phyloP scores from a whole-genome alignment of 1,139 yeast genomes.

The Candida tetrigidarum region DNA sequence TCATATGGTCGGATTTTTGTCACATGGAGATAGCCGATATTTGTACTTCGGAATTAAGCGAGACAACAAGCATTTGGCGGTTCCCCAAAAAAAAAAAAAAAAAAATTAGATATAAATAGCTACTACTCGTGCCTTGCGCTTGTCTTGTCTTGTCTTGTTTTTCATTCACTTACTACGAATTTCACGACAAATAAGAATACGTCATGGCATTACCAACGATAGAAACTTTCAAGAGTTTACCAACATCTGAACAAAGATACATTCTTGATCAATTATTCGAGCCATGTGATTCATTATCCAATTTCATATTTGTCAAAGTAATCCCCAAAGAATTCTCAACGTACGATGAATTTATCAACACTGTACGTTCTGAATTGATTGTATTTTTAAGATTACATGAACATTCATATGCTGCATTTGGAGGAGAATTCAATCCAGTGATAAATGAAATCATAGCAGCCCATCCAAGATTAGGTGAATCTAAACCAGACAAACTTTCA shows the following conservation, averaged over 20 bases:
- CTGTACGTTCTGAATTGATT: conserved; percentile 42
- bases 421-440: conserved; percentile 28
- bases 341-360: conserved; percentile 58
- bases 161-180: not conserved
- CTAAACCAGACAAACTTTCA: conserved; percentile 50
- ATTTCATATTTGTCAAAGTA: conserved; percentile 40
- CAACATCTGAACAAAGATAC: conserved; percentile 26
- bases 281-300: conserved; percentile 60
- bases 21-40: conserved; percentile 2
- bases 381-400: conserved; percentile 31
- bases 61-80: no score
- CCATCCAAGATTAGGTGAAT: conserved; percentile 88
- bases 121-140: no score
- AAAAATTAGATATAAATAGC: no score
- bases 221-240: conserved; percentile 21
- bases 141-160: no score
- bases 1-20: no score
- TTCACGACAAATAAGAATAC: not conserved
- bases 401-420: conserved; percentile 21
- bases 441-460: conserved; percentile 69
- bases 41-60: no score
- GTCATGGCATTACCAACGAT: conserved; percentile 26
- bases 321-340: conserved; percentile 22
- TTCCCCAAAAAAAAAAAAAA: conserved; percentile 4
- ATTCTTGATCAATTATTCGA: conserved; percentile 66